Evolutionary conservation across 2,329 filamentous ascomycete species (phyloP).

Genomic region (Bipolaris bicolor): DNA sequence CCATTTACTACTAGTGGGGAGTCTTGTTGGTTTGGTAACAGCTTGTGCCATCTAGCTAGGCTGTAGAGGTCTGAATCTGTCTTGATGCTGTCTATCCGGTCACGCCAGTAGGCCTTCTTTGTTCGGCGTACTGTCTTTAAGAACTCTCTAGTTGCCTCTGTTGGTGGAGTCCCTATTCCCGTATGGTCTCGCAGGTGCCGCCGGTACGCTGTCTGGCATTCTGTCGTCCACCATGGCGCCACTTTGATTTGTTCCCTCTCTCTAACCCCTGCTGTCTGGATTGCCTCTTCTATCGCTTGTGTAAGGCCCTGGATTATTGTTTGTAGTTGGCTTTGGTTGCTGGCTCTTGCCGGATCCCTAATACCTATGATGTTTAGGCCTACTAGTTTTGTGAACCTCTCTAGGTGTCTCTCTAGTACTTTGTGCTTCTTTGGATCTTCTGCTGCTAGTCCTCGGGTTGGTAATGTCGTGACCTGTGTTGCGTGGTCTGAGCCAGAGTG

Average conservation of each 20-base stretch:
- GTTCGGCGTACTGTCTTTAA: background rate
- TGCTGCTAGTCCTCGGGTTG: background rate
- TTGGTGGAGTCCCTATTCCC: no score
- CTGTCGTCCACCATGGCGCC: no score
- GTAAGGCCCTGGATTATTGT: background rate
- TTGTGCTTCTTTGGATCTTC: background rate
- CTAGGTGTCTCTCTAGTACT: background rate
- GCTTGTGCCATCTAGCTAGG: slow-evolving; percentile 15
- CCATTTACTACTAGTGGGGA: slow-evolving; percentile 3
- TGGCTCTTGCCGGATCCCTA: no score
- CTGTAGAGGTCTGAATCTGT: slow-evolving; percentile 1
- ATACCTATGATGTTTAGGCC: background rate
- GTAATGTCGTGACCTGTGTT: slow-evolving; percentile 8
- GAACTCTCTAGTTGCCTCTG: background rate
- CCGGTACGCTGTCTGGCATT: no score
- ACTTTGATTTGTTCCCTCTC: no score
- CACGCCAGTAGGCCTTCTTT: slow-evolving; percentile 7
- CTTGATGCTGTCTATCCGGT: background rate
- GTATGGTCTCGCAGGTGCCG: no score
- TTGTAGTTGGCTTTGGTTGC: no score
- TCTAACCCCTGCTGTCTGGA: no score
- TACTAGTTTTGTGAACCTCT: slow-evolving; percentile 4
- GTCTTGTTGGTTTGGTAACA: slow-evolving; percentile 1
- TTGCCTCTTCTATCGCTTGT: no score
- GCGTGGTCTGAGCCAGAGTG: slow-evolving; percentile 11